These are phyloP conservation scores for Cyclotella atomus DNA, from an alignment of 108 stramenopile genomes.

Conservation along the genomic window DNA sequence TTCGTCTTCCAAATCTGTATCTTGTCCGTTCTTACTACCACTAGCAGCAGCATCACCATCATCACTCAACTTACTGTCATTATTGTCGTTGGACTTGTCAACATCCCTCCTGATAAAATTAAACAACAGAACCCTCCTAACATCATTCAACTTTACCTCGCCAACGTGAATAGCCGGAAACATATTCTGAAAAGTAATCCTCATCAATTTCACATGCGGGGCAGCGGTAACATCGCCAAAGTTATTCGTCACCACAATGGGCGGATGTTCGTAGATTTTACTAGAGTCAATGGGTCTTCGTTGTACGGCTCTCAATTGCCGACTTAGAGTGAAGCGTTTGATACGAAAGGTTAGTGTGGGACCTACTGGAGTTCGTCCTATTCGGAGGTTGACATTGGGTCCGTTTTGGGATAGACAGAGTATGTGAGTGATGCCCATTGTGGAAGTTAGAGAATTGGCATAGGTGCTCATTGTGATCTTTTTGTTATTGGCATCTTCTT, in stretches of 20 bases:
- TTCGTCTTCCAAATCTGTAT: constrained; percentile 62
- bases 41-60: neutral
- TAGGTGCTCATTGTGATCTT: constrained; percentile 77
- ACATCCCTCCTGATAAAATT: constrained; percentile 68
- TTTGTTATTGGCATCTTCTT: constrained; percentile 85
- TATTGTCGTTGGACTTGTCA: neutral
- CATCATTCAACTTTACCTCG: constrained; percentile 90
- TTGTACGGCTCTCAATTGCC: constrained; percentile 88
- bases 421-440: constrained; percentile 95
- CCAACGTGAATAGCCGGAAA: constrained; percentile 98
- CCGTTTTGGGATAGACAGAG: constrained; percentile 91
- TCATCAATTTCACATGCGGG: constrained; percentile 95
- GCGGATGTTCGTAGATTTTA: constrained; percentile 73
- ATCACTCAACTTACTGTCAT: neutral
- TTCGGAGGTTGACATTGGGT: constrained; percentile 70
- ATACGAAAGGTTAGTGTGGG: constrained; percentile 96
- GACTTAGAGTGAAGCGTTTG: constrained; percentile 80
- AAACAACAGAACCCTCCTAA: constrained; percentile 96
- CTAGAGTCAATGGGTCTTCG: constrained; percentile 83
- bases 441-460: constrained; percentile 77
- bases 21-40: constrained; percentile 1
- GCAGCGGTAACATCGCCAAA: constrained; percentile 90
- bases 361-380: constrained; percentile 92
- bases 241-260: constrained; percentile 98
- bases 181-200: constrained; percentile 99